Percentiles rank a stretch among this genome's conserved stretches.
These are phyloP conservation scores for Endotrypanum monterogeii DNA, from an alignment of 208 protist genomes.

Conservation along the genomic window DNA sequence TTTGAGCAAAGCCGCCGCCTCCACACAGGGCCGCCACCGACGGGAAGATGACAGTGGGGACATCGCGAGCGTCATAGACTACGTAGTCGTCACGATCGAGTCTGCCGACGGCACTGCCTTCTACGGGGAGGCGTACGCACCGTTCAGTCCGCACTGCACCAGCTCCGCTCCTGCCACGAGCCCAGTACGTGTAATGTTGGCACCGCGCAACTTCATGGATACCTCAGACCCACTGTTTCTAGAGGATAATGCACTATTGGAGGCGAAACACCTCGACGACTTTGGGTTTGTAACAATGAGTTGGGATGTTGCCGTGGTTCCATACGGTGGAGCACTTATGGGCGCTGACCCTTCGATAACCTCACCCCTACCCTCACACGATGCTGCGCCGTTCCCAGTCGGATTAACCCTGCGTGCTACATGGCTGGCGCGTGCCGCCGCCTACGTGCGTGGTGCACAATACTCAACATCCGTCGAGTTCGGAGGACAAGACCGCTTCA, in stretches of 20 bases:
- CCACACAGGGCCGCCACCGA: constrained; percentile 4
- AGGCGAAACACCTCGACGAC: constrained; percentile 62
- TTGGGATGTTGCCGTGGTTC: constrained; percentile 67
- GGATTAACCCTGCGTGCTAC: constrained; percentile 69
- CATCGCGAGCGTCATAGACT: constrained; percentile 39
- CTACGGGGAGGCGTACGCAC: constrained; percentile 74
- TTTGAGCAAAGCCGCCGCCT: not conserved
- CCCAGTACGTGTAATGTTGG: constrained; percentile 80
- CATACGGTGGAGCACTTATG: constrained; percentile 63
- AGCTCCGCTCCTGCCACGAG: constrained; percentile 26
- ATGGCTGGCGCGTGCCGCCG: constrained; percentile 58
- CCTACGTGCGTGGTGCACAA: constrained; percentile 45
- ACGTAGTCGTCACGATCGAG: constrained; percentile 59
- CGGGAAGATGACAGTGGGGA: constrained; percentile 1
- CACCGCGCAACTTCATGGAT: constrained; percentile 71
- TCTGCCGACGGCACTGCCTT: constrained; percentile 34
- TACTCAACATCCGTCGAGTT: constrained; percentile 83
- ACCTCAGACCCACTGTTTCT: constrained; percentile 57
- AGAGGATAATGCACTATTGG: constrained; percentile 54
- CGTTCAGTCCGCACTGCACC: constrained; percentile 72
- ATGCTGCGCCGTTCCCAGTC: constrained; percentile 43
- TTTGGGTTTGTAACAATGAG: constrained; percentile 82
- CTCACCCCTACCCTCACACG: not conserved
- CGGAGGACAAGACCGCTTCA: constrained; percentile 48
- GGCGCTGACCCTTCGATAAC: not conserved